Evolutionary conservation across 176 grass and related monocot species (phyloP).

Genomic region (Tuctoria greenei): DNA sequence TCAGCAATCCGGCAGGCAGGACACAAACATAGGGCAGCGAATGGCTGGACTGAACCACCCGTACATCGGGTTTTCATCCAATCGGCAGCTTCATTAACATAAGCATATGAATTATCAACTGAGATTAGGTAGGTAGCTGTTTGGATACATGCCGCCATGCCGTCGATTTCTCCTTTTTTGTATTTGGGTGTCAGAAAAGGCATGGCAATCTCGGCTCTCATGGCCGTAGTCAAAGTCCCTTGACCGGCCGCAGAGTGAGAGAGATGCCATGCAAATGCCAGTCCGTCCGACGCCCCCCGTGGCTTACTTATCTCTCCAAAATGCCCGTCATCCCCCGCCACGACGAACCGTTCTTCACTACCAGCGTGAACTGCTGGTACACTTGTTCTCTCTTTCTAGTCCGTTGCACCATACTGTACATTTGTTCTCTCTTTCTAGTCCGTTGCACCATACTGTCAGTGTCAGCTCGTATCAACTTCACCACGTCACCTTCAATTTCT

Average conservation of each 20-base stretch:
- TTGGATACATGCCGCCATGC: too few relatives aligned
- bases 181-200: slow-evolving; percentile 48
- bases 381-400: neutral
- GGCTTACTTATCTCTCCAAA: slow-evolving; percentile 22
- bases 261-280: too few relatives aligned
- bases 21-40: too few relatives aligned
- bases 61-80: too few relatives aligned
- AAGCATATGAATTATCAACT: too few relatives aligned
- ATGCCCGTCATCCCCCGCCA: neutral
- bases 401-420: neutral
- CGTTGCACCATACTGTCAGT: too few relatives aligned
- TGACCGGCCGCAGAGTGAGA: slow-evolving; percentile 44
- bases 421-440: too few relatives aligned
- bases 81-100: too few relatives aligned
- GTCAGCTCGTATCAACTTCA: neutral
- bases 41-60: too few relatives aligned
- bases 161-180: neutral
- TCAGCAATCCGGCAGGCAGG: neutral
- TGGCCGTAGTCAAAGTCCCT: slow-evolving; percentile 56
- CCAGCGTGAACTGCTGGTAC: neutral
- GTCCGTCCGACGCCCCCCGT: neutral
- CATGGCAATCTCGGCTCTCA: slow-evolving; percentile 53
- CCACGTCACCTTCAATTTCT: neutral
- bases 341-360: too few relatives aligned
- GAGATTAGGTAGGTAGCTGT: too few relatives aligned